Evolutionary conservation across 768 basidiomycete species (phyloP), one percentile per base, ranked within the genome.

Genomic region (Cyclocybe aegerita): DNA sequence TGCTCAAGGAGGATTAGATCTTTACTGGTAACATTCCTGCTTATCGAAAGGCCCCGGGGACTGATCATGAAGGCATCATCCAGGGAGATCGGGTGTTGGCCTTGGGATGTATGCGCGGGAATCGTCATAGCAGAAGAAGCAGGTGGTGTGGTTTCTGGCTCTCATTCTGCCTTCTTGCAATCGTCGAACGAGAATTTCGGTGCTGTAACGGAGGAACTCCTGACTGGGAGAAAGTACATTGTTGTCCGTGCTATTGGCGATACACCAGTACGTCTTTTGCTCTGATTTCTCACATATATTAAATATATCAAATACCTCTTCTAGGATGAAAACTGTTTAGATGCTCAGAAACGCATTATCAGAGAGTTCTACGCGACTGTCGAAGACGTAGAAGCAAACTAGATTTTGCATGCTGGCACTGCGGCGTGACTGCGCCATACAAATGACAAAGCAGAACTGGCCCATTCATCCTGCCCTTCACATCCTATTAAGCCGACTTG

Each of bases 31-130:
- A 46, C 41, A 23, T 45, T 50, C 51, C 53, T 38, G 3, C 16
- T 9, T 37, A 23, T 40, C 12, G 10, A 16, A 12, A 17, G 9
- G 41, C 43, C 34, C 7, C 12, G 9, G 9, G 29, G 31, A 2
- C 8, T 49, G 43, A 44, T 11, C 9, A 10, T 4, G 17, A 14
- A 39, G 32, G 12, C 23, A 37, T 14, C 14, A 29, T 33, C 33
- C 52, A 88, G 88, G 87, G 90, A 93, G 66, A 86, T 94, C 54
- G 93, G 93, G 16, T 80, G 78, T 55, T 79, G 76, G 75, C 82
- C 88, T 10, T 95, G 92, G 93, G 90, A 95, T 66, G 88, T 95
- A 38, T 92, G 86, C 58, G 93, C 96, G 2, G 96, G 94, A 0
- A 84, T 90, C 9, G 85, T 96, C 58, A 95, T 98, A 53, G 88